These are phyloP conservation scores for Saccharomyces pastorianus DNA, from an alignment of 1,139 yeast species.

Conservation along the genomic window DNA sequence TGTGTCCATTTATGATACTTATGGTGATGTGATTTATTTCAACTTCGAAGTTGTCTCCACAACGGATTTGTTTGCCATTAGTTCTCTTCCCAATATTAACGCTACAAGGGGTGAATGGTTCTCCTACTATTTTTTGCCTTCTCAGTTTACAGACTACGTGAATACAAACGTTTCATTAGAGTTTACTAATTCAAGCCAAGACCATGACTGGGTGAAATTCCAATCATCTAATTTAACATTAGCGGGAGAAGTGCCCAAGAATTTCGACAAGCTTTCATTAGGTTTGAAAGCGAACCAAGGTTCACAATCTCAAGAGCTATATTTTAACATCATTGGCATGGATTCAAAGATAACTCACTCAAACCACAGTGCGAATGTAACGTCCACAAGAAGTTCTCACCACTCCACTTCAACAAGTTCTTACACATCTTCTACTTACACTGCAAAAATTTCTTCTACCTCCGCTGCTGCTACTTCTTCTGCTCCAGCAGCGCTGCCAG, in stretches of 20 bases:
- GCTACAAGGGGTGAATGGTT: constrained; percentile 59
- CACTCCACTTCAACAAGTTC: constrained; percentile 6
- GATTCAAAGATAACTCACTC: constrained; percentile 24
- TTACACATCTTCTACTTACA: not conserved
- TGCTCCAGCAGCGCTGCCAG: constrained; percentile 25
- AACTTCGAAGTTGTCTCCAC: constrained; percentile 41
- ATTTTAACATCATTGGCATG: constrained; percentile 53
- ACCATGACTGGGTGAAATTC: constrained; percentile 54
- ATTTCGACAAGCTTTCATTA: constrained; percentile 42
- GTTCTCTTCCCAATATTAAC: constrained; percentile 47
- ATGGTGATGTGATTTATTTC: constrained; percentile 54
- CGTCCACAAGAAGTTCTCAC: constrained; percentile 3
- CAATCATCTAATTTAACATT: constrained; percentile 55
- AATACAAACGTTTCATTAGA: constrained; percentile 45
- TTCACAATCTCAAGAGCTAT: constrained; percentile 37
- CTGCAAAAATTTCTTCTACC: constrained; percentile 25
- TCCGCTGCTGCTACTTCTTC: constrained; percentile 30
- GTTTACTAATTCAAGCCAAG: constrained; percentile 34
- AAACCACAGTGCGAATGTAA: constrained; percentile 5
- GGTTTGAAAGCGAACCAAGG: constrained; percentile 44
- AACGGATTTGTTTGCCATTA: constrained; percentile 43
- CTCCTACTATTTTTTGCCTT: constrained; percentile 40
- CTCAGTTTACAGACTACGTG: constrained; percentile 13
- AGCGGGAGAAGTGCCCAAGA: constrained; percentile 56
- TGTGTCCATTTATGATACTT: constrained; percentile 53